phyloP scores from a whole-genome alignment of 257 asterid genomes.

The Salvia rosmarinus region DNA sequence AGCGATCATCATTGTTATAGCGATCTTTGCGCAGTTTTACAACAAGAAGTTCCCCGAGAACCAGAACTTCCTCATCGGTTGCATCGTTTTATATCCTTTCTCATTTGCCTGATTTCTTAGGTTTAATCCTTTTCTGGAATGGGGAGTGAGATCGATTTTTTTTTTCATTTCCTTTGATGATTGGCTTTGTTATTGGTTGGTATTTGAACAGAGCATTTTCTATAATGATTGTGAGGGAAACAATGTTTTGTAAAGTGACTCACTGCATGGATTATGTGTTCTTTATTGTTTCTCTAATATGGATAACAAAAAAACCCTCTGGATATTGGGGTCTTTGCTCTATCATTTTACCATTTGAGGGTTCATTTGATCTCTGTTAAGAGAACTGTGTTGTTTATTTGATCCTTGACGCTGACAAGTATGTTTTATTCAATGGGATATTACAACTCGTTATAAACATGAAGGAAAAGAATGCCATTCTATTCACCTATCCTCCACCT shows the following conservation, averaged over 20 bases:
- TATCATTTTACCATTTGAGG: not conserved
- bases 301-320: not conserved
- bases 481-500: constrained; percentile 83
- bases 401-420: constrained; percentile 84
- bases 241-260: not conserved
- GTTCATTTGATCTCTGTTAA: constrained; percentile 13
- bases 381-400: constrained; percentile 33
- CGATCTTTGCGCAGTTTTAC: constrained; percentile 96
- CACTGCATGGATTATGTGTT: not conserved
- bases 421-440: constrained; percentile 75
- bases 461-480: constrained; percentile 89
- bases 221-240: not conserved
- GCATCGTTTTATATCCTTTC: constrained; percentile 94
- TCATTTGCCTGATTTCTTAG: not conserved
- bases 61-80: constrained; percentile 73
- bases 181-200: constrained; percentile 15
- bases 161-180: not conserved
- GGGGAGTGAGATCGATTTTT: not conserved
- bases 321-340: not conserved
- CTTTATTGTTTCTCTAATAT: not conserved
- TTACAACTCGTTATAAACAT: constrained; percentile 66
- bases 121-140: constrained; percentile 11
- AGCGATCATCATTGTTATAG: constrained; percentile 61
- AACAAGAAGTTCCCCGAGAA: constrained; percentile 90
- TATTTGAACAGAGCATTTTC: not conserved